Evolutionary conservation across 257 asterid genomes (phyloP).

Genomic region (Solanum okadae): DNA sequence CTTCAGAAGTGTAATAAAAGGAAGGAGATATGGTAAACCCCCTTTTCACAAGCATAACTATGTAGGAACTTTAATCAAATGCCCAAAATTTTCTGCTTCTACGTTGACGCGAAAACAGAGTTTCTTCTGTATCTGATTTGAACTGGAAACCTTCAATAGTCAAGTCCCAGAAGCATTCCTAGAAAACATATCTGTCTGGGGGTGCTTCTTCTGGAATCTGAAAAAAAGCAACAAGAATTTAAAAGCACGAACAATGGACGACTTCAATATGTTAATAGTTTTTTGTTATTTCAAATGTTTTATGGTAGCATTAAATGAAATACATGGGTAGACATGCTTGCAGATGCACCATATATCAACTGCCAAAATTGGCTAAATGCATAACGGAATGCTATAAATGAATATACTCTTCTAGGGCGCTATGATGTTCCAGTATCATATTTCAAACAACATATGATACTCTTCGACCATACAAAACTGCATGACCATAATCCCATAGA

Average conservation of each 20-base stretch:
- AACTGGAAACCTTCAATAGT: neutral
- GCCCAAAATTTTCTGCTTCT: neutral
- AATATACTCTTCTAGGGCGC: neutral
- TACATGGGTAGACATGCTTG: neutral
- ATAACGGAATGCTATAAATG: neutral
- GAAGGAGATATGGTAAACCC: neutral
- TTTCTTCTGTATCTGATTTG: neutral
- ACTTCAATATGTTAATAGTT: neutral
- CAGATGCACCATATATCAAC: neutral
- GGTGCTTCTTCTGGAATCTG: slow-evolving; percentile 79
- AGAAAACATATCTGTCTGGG: slow-evolving; percentile 35
- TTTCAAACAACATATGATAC: neutral
- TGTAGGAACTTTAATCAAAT: neutral
- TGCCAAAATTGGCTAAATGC: neutral
- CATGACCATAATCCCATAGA: neutral
- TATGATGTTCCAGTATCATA: neutral
- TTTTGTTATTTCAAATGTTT: neutral
- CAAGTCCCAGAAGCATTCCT: slow-evolving; percentile 5
- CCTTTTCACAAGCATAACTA: neutral
- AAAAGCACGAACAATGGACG: neutral
- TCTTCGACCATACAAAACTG: neutral
- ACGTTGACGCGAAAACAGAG: neutral
- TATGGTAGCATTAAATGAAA: neutral
- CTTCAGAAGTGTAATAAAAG: neutral
- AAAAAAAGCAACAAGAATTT: neutral